phyloP scores from a whole-genome alignment of 2,329 filamentous ascomycete species.

The Lasiodiplodia sp. region DNA sequence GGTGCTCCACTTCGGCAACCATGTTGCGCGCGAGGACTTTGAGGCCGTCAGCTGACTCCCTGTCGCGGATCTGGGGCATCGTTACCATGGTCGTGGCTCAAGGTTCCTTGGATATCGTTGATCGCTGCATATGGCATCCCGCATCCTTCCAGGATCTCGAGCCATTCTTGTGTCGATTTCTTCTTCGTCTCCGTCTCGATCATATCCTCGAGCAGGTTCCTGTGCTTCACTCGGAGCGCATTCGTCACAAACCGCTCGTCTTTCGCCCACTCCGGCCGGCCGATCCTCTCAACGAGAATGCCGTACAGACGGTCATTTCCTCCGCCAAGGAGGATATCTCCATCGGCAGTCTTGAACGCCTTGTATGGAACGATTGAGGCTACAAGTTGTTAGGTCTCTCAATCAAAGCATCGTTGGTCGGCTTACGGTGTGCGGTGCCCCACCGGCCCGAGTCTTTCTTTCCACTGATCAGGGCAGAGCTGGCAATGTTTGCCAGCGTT shows the following conservation, averaged over 20 bases:
- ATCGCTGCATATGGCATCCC: constrained; percentile 95
- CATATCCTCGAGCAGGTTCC: constrained; percentile 76
- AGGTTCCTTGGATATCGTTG: constrained; percentile 86
- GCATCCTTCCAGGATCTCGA: constrained; percentile 83
- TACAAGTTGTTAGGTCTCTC: constrained; percentile 47
- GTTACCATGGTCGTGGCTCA: constrained; percentile 83
- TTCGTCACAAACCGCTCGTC: constrained; percentile 67
- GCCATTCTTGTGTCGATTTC: constrained; percentile 87
- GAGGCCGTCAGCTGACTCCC: constrained; percentile 30
- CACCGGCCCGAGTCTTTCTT: constrained; percentile 87
- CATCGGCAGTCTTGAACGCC: constrained; percentile 73
- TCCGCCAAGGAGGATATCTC: constrained; percentile 69
- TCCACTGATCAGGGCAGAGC: constrained; percentile 86
- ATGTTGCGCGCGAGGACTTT: constrained; percentile 77
- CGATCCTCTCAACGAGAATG: constrained; percentile 64
- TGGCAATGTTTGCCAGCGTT: constrained; percentile 93
- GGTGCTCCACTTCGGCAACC: constrained; percentile 88
- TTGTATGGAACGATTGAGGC: constrained; percentile 97
- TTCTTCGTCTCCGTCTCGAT: constrained; percentile 79
- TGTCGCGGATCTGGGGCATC: background rate
- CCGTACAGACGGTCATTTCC: constrained; percentile 70
- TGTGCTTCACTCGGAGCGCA: constrained; percentile 68
- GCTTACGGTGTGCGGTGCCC: constrained; percentile 91
- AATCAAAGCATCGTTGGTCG: constrained; percentile 27
- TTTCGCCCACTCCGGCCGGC: constrained; percentile 64